Evolutionary conservation across 176 grass and related monocot genomes (phyloP).

Genomic region (Raddia guianensis): DNA sequence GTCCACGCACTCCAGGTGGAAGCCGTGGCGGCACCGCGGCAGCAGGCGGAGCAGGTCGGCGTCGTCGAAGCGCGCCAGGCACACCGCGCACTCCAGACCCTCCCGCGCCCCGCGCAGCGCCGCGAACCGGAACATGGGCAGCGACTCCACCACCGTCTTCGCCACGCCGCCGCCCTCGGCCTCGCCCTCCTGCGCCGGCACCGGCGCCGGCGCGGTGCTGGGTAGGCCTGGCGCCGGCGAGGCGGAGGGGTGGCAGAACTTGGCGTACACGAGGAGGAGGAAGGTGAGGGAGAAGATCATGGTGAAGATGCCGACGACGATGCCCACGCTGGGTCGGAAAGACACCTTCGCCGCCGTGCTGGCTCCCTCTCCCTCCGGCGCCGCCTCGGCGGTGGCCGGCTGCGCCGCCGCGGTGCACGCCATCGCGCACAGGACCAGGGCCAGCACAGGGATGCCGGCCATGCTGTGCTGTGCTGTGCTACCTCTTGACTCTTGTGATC

Average conservation of each 20-base stretch:
- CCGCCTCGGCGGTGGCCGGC: neutral
- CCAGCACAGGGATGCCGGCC: constrained; percentile 5
- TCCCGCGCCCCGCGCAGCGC: constrained; percentile 62
- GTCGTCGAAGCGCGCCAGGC: constrained; percentile 75
- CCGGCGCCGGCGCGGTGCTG: neutral
- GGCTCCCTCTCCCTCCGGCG: neutral
- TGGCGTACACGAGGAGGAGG: constrained; percentile 89
- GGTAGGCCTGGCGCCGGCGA: neutral
- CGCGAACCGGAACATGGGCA: constrained; percentile 86
- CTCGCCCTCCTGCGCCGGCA: too few species aligned
- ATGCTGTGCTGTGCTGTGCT: neutral
- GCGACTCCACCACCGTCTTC: constrained; percentile 65
- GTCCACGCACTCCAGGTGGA: constrained; percentile 83
- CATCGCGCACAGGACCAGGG: neutral
- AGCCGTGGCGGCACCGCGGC: constrained; percentile 81
- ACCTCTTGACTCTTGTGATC: too few species aligned
- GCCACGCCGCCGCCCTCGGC: constrained; percentile 37
- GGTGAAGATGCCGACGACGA: constrained; percentile 87
- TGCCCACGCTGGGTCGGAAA: constrained; percentile 76
- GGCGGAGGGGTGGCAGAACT: constrained; percentile 73
- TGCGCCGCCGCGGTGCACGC: constrained; percentile 4
- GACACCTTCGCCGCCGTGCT: constrained; percentile 45
- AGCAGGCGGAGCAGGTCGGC: constrained; percentile 82
- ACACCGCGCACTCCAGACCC: constrained; percentile 89
- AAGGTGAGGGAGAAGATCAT: constrained; percentile 89